Evolutionary conservation across 352 stramenopile genomes (phyloP).

Genomic region (Thalassiosira livingstoniorum): DNA sequence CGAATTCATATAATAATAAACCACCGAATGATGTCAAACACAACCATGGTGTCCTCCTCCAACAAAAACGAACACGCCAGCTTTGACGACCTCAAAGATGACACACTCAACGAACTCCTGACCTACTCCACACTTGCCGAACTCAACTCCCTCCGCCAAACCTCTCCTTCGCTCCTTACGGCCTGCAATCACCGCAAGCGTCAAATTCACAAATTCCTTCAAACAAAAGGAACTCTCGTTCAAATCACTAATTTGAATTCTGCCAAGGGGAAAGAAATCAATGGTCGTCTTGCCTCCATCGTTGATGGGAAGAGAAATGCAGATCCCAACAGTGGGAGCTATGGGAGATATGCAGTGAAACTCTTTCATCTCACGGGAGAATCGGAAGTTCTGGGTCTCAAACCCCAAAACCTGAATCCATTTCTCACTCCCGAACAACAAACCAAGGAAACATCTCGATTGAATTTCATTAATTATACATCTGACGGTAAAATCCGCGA

Average conservation of each 20-base stretch:
- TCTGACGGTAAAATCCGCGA: constrained; percentile 30
- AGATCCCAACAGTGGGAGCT: too few species aligned
- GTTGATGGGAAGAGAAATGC: constrained; percentile 3
- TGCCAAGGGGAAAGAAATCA: constrained; percentile 24
- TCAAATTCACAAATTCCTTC: constrained; percentile 24
- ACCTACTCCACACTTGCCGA: constrained; percentile 9
- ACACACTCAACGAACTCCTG: constrained; percentile 4
- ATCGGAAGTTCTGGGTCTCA: constrained; percentile 28
- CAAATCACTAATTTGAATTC: constrained; percentile 27
- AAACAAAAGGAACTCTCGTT: not conserved
- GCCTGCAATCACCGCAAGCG: constrained; percentile 22
- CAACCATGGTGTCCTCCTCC: too few species aligned
- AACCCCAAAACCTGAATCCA: constrained; percentile 34
- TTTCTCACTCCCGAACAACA: constrained; percentile 33
- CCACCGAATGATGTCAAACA: too few species aligned
- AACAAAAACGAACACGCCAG: too few species aligned
- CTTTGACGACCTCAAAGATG: constrained; percentile 9
- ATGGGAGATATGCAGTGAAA: constrained; percentile 28
- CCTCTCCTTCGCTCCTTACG: constrained; percentile 3
- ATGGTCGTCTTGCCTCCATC: constrained; percentile 19
- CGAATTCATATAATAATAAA: too few species aligned
- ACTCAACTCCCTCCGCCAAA: constrained; percentile 5
- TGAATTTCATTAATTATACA: constrained; percentile 36
- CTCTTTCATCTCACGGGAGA: constrained; percentile 30
- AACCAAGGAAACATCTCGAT: constrained; percentile 22